phyloP scores from a whole-genome alignment of 345 rosid genomes.

The Cardiospermum halicacabum region DNA sequence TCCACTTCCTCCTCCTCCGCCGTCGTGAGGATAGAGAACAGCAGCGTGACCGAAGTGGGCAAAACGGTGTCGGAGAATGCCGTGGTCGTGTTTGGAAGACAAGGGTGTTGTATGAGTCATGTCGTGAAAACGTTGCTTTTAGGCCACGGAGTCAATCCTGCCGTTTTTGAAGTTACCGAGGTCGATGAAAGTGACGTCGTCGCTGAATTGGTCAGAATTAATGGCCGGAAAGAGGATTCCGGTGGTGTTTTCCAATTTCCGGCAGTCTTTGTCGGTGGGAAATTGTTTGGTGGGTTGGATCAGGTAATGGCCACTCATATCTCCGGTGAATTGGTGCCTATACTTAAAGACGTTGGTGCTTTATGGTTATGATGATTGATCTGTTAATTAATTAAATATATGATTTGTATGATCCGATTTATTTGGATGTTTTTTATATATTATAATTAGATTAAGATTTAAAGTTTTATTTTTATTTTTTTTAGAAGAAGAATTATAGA shows the following conservation, averaged over 20 bases:
- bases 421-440: neutral
- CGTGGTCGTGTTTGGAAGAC: constrained; percentile 51
- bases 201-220: constrained; percentile 27
- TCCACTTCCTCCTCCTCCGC: constrained; percentile 23
- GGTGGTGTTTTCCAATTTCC: constrained; percentile 46
- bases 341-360: constrained; percentile 72
- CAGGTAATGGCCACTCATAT: constrained; percentile 79
- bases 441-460: neutral
- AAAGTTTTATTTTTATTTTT: neutral
- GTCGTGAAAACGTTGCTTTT: constrained; percentile 61
- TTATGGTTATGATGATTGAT: constrained; percentile 56
- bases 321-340: constrained; percentile 80
- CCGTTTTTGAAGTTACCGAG: constrained; percentile 56
- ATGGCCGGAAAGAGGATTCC: neutral
- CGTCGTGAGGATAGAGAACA: neutral
- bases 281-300: constrained; percentile 79
- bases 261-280: constrained; percentile 73
- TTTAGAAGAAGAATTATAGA: too few relatives aligned
- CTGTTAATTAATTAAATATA: too few relatives aligned
- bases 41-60: constrained; percentile 14
- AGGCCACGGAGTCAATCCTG: constrained; percentile 77
- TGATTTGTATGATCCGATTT: neutral
- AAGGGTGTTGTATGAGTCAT: constrained; percentile 74
- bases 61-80: constrained; percentile 53
- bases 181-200: constrained; percentile 39